phyloP scores from a whole-genome alignment of 2,329 filamentous ascomycete species.

The Fonsecaea monophora region DNA sequence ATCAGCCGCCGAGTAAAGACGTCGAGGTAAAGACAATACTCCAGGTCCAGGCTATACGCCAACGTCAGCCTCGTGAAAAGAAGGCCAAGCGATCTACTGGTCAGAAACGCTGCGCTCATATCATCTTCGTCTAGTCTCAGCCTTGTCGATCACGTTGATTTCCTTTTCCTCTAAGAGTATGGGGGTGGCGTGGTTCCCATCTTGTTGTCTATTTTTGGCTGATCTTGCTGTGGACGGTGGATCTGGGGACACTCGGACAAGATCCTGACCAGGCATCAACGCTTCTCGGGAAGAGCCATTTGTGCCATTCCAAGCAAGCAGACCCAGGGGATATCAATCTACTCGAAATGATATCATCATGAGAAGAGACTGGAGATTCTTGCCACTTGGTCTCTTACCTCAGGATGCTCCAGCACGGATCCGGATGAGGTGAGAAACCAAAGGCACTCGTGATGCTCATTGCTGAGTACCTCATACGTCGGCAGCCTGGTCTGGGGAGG shows the following conservation, averaged over 20 bases:
- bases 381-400: background rate
- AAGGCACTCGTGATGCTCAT: too few species aligned
- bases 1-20: background rate
- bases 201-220: background rate
- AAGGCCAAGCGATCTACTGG: background rate
- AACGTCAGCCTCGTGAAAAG: background rate
- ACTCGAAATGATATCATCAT: background rate
- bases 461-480: too few species aligned
- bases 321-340: background rate
- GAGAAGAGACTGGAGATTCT: background rate
- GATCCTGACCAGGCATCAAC: conserved; percentile 17
- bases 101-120: too few species aligned
- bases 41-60: background rate
- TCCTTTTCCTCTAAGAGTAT: background rate
- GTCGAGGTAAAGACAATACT: background rate
- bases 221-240: conserved; percentile 1
- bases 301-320: background rate
- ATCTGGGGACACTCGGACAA: conserved; percentile 1
- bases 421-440: background rate
- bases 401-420: background rate
- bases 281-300: conserved; percentile 12
- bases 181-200: background rate
- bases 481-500: background rate
- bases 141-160: conserved; percentile 1
- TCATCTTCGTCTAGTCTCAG: background rate